Evolutionary conservation across 169 alveolate genomes (phyloP).

Genomic region (Eimeria tenella): DNA sequence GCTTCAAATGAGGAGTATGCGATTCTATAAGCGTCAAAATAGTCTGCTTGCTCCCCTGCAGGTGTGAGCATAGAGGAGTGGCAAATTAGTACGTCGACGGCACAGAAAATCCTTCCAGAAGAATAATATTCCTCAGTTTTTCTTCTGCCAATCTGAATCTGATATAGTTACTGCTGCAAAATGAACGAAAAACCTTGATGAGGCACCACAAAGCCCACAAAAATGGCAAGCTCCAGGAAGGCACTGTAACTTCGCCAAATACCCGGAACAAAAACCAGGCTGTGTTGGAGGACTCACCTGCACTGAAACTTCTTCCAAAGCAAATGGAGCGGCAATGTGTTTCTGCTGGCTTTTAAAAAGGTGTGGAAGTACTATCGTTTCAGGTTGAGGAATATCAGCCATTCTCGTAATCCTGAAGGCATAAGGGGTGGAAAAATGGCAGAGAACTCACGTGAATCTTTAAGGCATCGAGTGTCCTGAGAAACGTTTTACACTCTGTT

Average conservation of each 20-base stretch:
- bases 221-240: too few species aligned
- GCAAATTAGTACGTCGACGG: too few species aligned
- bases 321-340: constrained; percentile 89
- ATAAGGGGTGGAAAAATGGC: background rate
- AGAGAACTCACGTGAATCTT: background rate
- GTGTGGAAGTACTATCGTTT: constrained; percentile 91
- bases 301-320: constrained; percentile 88
- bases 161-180: too few species aligned
- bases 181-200: too few species aligned
- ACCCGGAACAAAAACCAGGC: background rate
- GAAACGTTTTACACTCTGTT: background rate
- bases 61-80: too few species aligned
- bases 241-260: background rate
- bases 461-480: background rate
- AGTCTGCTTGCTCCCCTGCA: constrained; percentile 49
- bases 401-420: constrained; percentile 87
- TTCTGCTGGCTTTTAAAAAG: constrained; percentile 92
- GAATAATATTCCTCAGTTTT: too few species aligned
- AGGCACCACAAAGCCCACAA: too few species aligned
- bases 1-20: constrained; percentile 36
- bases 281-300: constrained; percentile 76
- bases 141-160: too few species aligned
- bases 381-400: constrained; percentile 93
- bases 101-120: too few species aligned
- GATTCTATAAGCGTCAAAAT: constrained; percentile 50